Conservation (phyloP, 768 basidiomycete species). For the Lentinus tigrinus region DNA sequence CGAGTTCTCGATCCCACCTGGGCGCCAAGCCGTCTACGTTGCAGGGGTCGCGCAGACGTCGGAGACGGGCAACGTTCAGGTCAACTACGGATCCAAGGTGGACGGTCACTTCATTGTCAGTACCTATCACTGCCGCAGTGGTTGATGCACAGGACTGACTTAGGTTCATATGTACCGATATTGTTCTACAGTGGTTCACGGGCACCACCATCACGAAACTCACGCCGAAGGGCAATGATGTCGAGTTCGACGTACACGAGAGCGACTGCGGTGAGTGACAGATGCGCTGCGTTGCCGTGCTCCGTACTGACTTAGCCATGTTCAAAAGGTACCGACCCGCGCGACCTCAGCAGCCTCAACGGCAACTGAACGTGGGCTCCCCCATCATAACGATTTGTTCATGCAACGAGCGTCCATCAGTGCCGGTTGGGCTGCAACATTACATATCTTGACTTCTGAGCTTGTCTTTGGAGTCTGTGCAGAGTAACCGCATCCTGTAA, state of each 20-base stretch:
- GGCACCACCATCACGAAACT: background rate
- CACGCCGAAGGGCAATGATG: background rate
- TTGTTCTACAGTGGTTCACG: slow-evolving; percentile 3
- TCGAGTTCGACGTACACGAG: background rate
- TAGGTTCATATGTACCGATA: no score
- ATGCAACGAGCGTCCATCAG: no score
- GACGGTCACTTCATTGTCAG: slow-evolving; percentile 10
- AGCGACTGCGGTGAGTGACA: background rate
- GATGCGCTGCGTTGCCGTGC: background rate
- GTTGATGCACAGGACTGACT: background rate
- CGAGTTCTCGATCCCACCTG: slow-evolving; percentile 1
- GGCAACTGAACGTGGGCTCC: background rate
- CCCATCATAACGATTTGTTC: no score
- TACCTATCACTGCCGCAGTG: background rate
- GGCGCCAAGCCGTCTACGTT: slow-evolving; percentile 11
- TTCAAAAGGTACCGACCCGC: background rate
- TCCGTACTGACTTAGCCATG: no score
- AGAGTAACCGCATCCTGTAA: no score
- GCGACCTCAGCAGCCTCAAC: background rate
- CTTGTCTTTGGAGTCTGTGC: no score
- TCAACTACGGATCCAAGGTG: slow-evolving; percentile 8
- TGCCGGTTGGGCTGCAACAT: no score
- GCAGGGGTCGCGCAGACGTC: slow-evolving; percentile 7
- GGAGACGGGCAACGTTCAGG: slow-evolving; percentile 13
- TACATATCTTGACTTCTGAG: no score